Percentiles rank a stretch among this genome's conserved stretches.
These are phyloP conservation scores for Hypoxylon fuscum DNA, from an alignment of 495 filamentous ascomycete species.

Conservation along the genomic window DNA sequence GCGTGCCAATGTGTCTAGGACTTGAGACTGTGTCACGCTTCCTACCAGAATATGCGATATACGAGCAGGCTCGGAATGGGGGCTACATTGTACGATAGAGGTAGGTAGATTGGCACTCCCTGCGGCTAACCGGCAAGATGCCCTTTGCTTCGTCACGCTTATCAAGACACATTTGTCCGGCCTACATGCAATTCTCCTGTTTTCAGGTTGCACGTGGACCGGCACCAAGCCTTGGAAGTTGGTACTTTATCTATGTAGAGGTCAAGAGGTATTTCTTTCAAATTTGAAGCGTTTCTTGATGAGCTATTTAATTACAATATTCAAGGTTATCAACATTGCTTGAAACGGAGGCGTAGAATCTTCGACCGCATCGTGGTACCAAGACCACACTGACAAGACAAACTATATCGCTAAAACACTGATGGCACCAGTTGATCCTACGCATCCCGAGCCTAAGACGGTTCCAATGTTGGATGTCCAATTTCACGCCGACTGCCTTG, in stretches of 20 bases:
- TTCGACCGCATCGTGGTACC: slow-evolving; percentile 5
- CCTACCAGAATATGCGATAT: background rate
- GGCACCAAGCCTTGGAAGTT: background rate
- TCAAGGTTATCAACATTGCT: slow-evolving; percentile 3
- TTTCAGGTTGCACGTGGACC: background rate
- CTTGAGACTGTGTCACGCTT: background rate
- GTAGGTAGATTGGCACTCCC: background rate
- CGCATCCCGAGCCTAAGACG: slow-evolving; percentile 10
- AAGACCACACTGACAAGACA: too few species aligned
- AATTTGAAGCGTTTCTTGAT: background rate
- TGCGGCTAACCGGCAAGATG: background rate
- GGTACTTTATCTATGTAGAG: slow-evolving; percentile 4
- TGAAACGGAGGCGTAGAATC: slow-evolving; percentile 11
- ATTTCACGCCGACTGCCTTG: slow-evolving; percentile 7
- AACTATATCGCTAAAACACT: slow-evolving; percentile 4
- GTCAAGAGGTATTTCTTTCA: background rate
- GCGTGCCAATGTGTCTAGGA: background rate
- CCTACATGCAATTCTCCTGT: background rate
- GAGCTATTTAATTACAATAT: slow-evolving; percentile 10
- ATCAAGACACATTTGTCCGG: too few species aligned
- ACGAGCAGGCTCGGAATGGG: too few species aligned
- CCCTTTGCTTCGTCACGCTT: too few species aligned
- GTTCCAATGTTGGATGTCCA: slow-evolving; percentile 29
- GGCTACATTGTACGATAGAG: background rate
- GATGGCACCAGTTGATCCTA: background rate